These are phyloP conservation scores for Globisporangium perplexum DNA, from an alignment of 352 stramenopile species.

Conservation along the genomic window DNA sequence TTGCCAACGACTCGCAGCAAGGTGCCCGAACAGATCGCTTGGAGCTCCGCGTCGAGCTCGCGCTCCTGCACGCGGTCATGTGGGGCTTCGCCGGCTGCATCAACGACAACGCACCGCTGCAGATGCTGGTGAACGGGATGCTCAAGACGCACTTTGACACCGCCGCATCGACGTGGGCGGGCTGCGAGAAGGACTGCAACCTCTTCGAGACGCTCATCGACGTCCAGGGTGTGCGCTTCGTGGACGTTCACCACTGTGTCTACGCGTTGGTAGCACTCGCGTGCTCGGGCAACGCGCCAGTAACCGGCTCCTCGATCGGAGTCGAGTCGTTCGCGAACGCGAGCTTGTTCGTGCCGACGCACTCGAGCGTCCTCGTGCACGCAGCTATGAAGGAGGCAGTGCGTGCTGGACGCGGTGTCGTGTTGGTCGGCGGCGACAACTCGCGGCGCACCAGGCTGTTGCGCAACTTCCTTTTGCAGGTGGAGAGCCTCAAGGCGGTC, in stretches of 20 bases:
- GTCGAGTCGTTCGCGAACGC: constrained; percentile 2
- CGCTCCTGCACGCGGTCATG: constrained; percentile 38
- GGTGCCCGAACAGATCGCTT: not conserved
- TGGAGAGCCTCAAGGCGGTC: constrained; percentile 3
- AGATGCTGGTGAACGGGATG: constrained; percentile 25
- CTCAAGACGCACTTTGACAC: constrained; percentile 25
- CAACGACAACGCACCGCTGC: constrained; percentile 10
- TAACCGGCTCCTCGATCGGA: not conserved
- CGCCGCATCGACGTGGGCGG: constrained; percentile 21
- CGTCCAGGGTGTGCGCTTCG: constrained; percentile 22
- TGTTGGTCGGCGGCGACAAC: constrained; percentile 29
- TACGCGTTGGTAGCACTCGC: not conserved
- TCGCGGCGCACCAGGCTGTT: constrained; percentile 27
- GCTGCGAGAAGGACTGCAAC: constrained; percentile 18
- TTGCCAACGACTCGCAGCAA: not conserved
- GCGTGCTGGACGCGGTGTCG: constrained; percentile 23
- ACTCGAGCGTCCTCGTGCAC: constrained; percentile 35
- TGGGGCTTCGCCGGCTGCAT: constrained; percentile 39
- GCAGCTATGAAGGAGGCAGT: constrained; percentile 30
- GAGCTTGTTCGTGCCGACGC: constrained; percentile 36
- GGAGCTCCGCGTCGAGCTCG: constrained; percentile 43
- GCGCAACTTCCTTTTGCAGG: constrained; percentile 30
- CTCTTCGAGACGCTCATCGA: constrained; percentile 37
- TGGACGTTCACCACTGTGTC: constrained; percentile 11
- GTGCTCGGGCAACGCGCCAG: no score